Percentiles rank a stretch among this genome's conserved stretches.
phyloP scores from a whole-genome alignment of 2,329 filamentous ascomycete species.

The Thelonectria blattea region DNA sequence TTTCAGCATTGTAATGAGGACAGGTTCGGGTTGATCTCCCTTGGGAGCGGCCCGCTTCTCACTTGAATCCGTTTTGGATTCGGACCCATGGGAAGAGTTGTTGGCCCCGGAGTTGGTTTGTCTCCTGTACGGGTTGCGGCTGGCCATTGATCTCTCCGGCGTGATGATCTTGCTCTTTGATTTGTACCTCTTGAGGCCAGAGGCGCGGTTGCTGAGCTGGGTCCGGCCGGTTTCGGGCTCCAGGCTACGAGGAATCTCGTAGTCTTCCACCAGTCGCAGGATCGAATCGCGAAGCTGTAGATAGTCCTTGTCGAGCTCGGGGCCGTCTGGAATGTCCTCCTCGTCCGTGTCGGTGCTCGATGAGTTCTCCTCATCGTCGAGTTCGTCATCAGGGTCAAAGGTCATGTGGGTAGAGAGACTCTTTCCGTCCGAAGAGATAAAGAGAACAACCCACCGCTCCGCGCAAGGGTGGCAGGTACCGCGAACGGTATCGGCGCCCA shows the following conservation, averaged over 20 bases:
- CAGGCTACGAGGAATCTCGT: constrained; percentile 74
- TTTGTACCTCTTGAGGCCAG: constrained; percentile 63
- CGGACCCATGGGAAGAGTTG: constrained; percentile 15
- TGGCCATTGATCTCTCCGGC: constrained; percentile 57
- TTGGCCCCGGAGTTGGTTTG: constrained; percentile 32
- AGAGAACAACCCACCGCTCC: constrained; percentile 83
- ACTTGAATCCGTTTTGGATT: constrained; percentile 14
- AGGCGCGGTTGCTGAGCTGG: constrained; percentile 75
- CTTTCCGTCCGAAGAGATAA: constrained; percentile 76
- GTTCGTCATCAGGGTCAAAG: constrained; percentile 71
- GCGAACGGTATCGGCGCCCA: constrained; percentile 68
- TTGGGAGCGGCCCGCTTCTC: constrained; percentile 27
- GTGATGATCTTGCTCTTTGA: constrained; percentile 65
- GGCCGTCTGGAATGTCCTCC: constrained; percentile 64
- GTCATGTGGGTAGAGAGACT: constrained; percentile 73
- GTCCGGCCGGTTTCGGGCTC: constrained; percentile 65
- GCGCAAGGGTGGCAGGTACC: constrained; percentile 79
- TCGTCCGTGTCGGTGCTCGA: constrained; percentile 66
- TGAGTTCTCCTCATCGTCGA: constrained; percentile 69
- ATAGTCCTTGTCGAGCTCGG: constrained; percentile 78
- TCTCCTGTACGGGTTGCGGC: constrained; percentile 64
- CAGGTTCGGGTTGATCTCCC: constrained; percentile 53
- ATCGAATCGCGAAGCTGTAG: constrained; percentile 82
- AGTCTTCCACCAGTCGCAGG: constrained; percentile 80
- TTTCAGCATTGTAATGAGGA: constrained; percentile 75